A percentile compares a stretch with the other conserved stretches of the same genome.
These are phyloP conservation scores for Rossbeevera mucosa DNA, from an alignment of 768 basidiomycete species.

Conservation along the genomic window DNA sequence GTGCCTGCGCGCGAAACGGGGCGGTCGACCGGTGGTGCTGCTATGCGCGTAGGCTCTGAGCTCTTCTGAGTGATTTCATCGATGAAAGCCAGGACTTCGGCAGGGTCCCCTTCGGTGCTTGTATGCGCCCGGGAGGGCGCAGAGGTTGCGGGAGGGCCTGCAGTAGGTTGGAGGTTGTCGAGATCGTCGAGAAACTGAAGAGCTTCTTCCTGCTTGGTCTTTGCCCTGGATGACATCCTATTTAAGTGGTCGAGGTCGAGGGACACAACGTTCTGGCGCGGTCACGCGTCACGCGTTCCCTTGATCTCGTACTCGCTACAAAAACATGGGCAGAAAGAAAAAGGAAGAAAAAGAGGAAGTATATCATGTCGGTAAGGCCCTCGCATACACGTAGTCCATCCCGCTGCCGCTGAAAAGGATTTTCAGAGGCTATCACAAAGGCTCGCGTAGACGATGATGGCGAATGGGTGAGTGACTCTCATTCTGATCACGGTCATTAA, in stretches of 20 bases:
- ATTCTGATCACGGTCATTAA: neutral
- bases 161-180: conserved; percentile 64
- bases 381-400: neutral
- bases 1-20: conserved; percentile 64
- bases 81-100: conserved; percentile 86
- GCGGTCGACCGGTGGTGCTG: conserved; percentile 51
- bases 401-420: neutral
- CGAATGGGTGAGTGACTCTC: conserved; percentile 46
- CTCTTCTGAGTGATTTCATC: conserved; percentile 94
- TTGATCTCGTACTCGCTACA: neutral
- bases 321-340: conserved; percentile 25
- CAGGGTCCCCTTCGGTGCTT: conserved; percentile 58
- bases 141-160: conserved; percentile 19
- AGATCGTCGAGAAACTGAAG: conserved; percentile 92
- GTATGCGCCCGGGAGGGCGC: conserved; percentile 20
- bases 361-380: conserved; percentile 45
- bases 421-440: conserved; percentile 54
- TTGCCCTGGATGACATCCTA: conserved; percentile 45
- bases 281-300: conserved; percentile 14
- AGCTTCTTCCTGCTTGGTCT: conserved; percentile 84
- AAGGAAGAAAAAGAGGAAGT: conserved; percentile 33
- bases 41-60: conserved; percentile 64
- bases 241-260: neutral
- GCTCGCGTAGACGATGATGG: conserved; percentile 49
- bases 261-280: too few species aligned